Base-by-base conservation (phyloP, 1,284 basidiomycete genomes). In the Moesziomyces parantarcticus region DNA sequence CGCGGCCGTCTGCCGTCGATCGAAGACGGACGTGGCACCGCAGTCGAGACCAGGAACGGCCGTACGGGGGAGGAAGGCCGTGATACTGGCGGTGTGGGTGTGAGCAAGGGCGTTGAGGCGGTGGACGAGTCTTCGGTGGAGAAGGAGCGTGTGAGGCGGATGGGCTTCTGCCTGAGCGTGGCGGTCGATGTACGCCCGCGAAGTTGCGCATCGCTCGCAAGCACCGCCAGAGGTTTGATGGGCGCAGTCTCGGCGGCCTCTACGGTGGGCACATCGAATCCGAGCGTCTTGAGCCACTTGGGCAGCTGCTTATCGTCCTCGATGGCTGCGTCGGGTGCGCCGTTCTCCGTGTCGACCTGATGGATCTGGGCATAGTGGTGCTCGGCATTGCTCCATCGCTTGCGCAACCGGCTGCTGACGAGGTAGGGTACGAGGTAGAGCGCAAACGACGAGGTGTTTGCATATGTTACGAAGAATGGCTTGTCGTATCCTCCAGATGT, bases 371-470 rank as follows among this genome's bases (percentile, higher is more conserved):
- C 20, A 36, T 67, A 61, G 36, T 18, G 36, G 3, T 47, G 44
- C 8, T 46, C 14, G 14, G n/a, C 16, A 4, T 13, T 55, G 29
- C 55, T 57, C 63, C 68, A 71, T 18, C 68, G 39, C 32, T 42
- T 56, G 13, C 62, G 42, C 18, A 70, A 21, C 18, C 49, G 53
- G 9, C 54, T 42, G 50, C 58, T 42, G 26, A 81, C 80, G 68
- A 84, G 54, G 78, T 88, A 89, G 0, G 93, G 93, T 10, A 97
- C 78, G 25, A 99, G 89, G 85, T 98, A 98, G 20, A 96, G 78
- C n/a, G 90, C 86, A 83, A 97, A 99, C 10, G 92, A 88, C 58
- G 92, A 90, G 0, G 94, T 96, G 84, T 91, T 93, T 78, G 93
- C 85, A 78, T 94, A 97, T 3, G 94, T 97, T 46, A 93, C 78